Conservation (phyloP, 345 rosid genomes). For the Salix caprea region DNA sequence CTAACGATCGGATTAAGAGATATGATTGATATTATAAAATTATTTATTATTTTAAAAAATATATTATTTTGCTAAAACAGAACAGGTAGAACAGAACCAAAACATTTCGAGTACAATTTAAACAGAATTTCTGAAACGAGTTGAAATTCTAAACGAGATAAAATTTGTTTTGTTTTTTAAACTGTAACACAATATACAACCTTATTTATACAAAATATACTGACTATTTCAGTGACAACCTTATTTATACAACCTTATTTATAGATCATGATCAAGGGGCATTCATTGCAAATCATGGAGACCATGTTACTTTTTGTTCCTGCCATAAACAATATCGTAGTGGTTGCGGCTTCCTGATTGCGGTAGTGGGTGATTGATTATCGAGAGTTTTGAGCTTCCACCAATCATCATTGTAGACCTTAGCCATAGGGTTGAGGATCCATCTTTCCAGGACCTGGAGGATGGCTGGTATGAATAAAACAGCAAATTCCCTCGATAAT, state of each 20-base stretch:
- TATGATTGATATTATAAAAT: no score
- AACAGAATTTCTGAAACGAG: no score
- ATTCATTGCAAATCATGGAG: background rate
- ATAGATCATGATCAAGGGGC: background rate
- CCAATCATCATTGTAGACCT: background rate
- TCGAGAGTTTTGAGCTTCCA: background rate
- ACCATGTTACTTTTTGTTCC: background rate
- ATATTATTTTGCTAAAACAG: fast-evolving
- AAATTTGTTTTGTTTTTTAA: no score
- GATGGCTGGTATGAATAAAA: background rate
- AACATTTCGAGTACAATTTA: no score
- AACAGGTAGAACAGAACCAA: fast-evolving
- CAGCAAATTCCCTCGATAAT: background rate
- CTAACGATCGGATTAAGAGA: no score
- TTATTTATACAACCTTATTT: no score
- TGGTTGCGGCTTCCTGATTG: background rate
- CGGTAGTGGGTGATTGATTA: background rate
- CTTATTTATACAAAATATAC: no score
- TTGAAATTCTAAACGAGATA: no score
- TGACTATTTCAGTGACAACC: no score
- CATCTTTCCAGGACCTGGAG: no score
- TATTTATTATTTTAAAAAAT: no score
- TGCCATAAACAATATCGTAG: background rate
- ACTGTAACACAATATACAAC: no score
- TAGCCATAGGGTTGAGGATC: background rate